These are phyloP conservation scores for Phlebiopsis flavidoalba DNA, from an alignment of 768 basidiomycete genomes.

Conservation along the genomic window DNA sequence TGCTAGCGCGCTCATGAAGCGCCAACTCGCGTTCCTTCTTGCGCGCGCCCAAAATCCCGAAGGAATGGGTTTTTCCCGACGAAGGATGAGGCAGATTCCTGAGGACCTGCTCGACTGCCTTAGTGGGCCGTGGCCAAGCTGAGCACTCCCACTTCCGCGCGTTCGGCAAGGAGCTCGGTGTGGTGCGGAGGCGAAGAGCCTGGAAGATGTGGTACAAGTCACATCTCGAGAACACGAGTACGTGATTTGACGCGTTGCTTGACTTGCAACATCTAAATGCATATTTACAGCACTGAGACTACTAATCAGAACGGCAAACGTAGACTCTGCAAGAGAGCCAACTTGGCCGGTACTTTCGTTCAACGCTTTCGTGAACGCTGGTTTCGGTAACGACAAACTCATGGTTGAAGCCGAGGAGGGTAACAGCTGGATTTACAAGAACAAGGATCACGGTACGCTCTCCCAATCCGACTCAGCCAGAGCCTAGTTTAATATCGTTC, in stretches of 20 bases:
- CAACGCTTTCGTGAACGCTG: slow-evolving; percentile 98
- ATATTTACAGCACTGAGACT: slow-evolving; percentile 44
- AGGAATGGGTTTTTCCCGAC: slow-evolving; percentile 34
- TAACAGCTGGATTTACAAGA: slow-evolving; percentile 99
- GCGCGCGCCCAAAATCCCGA: slow-evolving; percentile 84
- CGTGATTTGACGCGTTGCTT: slow-evolving; percentile 17
- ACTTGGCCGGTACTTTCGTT: slow-evolving; percentile 90
- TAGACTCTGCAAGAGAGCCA: slow-evolving; percentile 93
- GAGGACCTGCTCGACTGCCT: slow-evolving; percentile 84
- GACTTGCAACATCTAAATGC: background rate
- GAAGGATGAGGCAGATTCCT: slow-evolving; percentile 53
- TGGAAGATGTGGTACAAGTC: slow-evolving; percentile 98
- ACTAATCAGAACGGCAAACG: slow-evolving; percentile 66
- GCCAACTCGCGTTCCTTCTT: slow-evolving; percentile 90
- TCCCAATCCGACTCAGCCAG: too few species aligned
- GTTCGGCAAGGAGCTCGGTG: slow-evolving; percentile 93
- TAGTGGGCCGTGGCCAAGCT: slow-evolving; percentile 81
- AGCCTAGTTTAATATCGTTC: too few species aligned
- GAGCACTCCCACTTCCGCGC: slow-evolving; percentile 78
- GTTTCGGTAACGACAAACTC: slow-evolving; percentile 97
- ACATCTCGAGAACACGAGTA: slow-evolving; percentile 87
- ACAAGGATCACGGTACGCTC: slow-evolving; percentile 88
- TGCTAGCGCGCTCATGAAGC: slow-evolving; percentile 92
- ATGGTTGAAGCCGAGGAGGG: slow-evolving; percentile 97
- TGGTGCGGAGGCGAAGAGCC: slow-evolving; percentile 80